Conservation (phyloP, 495 filamentous ascomycete genomes). For the Aspergillus avenaceus region DNA sequence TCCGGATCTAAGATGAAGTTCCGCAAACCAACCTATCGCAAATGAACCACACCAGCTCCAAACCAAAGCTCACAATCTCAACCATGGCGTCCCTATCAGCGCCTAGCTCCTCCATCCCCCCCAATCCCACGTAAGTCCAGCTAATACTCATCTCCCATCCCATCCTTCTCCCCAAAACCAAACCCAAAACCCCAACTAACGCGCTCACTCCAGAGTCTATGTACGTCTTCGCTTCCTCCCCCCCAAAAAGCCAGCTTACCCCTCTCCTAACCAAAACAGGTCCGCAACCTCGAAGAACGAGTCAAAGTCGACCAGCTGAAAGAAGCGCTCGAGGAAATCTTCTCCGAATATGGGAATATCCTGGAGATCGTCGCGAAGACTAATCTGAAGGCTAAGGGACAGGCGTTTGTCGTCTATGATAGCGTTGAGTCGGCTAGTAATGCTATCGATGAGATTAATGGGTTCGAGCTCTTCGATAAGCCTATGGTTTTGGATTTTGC, state of each 20-base stretch:
- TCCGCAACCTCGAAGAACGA: slow-evolving; percentile 89
- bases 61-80: slow-evolving; percentile 25
- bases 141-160: not conserved
- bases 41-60: not conserved
- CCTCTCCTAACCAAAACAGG: slow-evolving; percentile 42
- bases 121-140: slow-evolving; percentile 46
- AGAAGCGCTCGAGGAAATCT: slow-evolving; percentile 70
- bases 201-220: slow-evolving; percentile 43
- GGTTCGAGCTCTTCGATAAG: slow-evolving; percentile 92
- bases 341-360: slow-evolving; percentile 85
- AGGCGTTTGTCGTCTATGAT: slow-evolving; percentile 95
- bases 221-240: slow-evolving; percentile 29
- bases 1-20: not conserved
- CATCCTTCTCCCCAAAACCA: not conserved
- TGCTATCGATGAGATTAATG: slow-evolving; percentile 86
- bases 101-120: slow-evolving; percentile 27
- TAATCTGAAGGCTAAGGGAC: slow-evolving; percentile 88
- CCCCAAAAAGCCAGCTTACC: slow-evolving; percentile 14
- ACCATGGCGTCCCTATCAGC: slow-evolving; percentile 37
- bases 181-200: too few species aligned
- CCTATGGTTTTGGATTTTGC: slow-evolving; percentile 87
- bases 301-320: slow-evolving; percentile 79
- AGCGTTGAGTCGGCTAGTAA: slow-evolving; percentile 65
- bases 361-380: slow-evolving; percentile 90
- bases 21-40: not conserved